phyloP scores from a whole-genome alignment of 371 early-diverging fungal species.

The Quaeritorhiza haematococci region DNA sequence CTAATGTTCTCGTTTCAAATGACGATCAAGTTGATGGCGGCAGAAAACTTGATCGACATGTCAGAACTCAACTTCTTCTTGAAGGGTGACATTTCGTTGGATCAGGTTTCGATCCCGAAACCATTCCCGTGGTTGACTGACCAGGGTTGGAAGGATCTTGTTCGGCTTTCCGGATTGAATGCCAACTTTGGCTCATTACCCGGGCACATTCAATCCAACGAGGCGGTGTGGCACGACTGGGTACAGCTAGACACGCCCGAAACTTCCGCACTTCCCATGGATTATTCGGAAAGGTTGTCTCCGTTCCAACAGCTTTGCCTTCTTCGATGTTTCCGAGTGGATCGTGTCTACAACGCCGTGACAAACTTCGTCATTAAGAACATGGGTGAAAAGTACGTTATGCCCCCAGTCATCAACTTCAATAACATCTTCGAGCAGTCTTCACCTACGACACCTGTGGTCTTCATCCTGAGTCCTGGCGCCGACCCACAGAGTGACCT shows the following conservation, averaged over 20 bases:
- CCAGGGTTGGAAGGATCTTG: conserved; percentile 55
- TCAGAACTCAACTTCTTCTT: conserved; percentile 55
- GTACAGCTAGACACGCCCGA: conserved; percentile 47
- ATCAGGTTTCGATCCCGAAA: conserved; percentile 34
- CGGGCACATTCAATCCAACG: conserved; percentile 32
- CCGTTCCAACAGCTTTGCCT: conserved; percentile 53
- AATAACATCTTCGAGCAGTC: conserved; percentile 57
- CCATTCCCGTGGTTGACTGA: conserved; percentile 48
- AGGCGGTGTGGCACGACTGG: conserved; percentile 42
- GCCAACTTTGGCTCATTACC: conserved; percentile 36
- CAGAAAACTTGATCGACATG: conserved; percentile 45
- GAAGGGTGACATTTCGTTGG: conserved; percentile 55
- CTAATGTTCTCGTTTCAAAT: conserved; percentile 62
- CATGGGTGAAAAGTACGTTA: conserved; percentile 58
- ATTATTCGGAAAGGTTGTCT: conserved; percentile 37
- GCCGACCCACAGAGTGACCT: conserved; percentile 58
- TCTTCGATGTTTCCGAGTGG: conserved; percentile 51
- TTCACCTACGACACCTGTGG: conserved; percentile 52
- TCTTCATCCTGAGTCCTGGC: conserved; percentile 56
- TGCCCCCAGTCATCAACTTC: conserved; percentile 60
- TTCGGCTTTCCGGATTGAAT: conserved; percentile 32
- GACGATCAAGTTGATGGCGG: conserved; percentile 55
- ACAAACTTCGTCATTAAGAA: conserved; percentile 53
- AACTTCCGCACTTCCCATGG: conserved; percentile 37
- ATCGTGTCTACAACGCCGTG: conserved; percentile 54